phyloP scores from a whole-genome alignment of 2,329 filamentous ascomycete genomes.

The Colletotrichum melonis region DNA sequence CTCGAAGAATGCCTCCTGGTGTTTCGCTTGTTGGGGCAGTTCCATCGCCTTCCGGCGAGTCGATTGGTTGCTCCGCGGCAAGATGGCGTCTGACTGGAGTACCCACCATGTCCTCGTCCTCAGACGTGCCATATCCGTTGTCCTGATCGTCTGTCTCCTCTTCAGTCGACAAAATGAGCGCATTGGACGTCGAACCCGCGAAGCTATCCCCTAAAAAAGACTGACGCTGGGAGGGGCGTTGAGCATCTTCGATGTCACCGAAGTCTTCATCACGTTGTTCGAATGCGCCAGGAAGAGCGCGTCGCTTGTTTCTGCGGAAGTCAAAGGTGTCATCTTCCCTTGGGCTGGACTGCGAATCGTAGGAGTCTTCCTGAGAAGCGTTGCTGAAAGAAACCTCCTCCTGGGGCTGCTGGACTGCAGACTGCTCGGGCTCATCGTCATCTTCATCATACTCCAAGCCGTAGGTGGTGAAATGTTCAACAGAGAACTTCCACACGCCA shows the following conservation, averaged over 20 bases:
- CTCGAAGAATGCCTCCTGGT: constrained; percentile 71
- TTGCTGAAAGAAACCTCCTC: background rate
- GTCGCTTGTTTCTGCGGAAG: constrained; percentile 58
- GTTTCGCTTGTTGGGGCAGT: constrained; percentile 59
- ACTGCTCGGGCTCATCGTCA: constrained; percentile 62
- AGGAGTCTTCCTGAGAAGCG: constrained; percentile 38
- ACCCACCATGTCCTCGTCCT: constrained; percentile 81
- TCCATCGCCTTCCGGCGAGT: constrained; percentile 64
- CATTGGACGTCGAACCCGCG: constrained; percentile 80
- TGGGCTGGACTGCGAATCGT: constrained; percentile 49
- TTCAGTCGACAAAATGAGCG: constrained; percentile 68
- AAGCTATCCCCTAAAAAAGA: constrained; percentile 96
- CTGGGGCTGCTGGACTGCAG: background rate
- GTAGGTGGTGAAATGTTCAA: constrained; percentile 98
- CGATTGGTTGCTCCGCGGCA: constrained; percentile 75
- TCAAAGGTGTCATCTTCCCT: constrained; percentile 67
- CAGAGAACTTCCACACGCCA: constrained; percentile 90
- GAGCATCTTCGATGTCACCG: constrained; percentile 53
- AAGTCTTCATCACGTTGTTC: constrained; percentile 68
- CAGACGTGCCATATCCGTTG: constrained; percentile 80
- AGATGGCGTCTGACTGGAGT: constrained; percentile 79
- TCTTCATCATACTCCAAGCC: constrained; percentile 86
- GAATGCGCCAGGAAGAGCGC: constrained; percentile 82
- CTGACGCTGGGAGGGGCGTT: constrained; percentile 59
- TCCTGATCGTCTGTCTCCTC: constrained; percentile 72